Evolutionary conservation across 169 alveolate species (phyloP).

Genomic region (Plasmodium relictum): DNA sequence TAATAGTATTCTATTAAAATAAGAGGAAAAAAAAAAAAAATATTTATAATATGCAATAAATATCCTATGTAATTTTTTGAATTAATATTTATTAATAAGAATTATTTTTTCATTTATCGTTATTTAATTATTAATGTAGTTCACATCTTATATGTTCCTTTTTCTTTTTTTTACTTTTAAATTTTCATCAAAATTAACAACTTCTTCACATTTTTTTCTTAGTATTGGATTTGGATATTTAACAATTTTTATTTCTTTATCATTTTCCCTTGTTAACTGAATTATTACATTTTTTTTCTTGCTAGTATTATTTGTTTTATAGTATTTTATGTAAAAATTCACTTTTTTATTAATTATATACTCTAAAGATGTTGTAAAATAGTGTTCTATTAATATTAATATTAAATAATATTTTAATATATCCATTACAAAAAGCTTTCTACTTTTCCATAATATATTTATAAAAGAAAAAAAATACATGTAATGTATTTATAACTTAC

Average conservation of each 20-base stretch:
- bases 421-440: constrained; percentile 24
- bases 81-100: no score
- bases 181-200: constrained; percentile 41
- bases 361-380: constrained; percentile 3
- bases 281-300: neutral
- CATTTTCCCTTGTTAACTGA: constrained; percentile 19
- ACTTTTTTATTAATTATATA: neutral
- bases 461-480: no score
- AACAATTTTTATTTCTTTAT: constrained; percentile 23
- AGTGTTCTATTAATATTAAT: neutral
- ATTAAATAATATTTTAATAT: constrained; percentile 6
- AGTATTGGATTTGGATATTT: constrained; percentile 46
- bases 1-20: constrained; percentile 6
- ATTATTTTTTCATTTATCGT: neutral
- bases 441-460: no score
- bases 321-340: constrained; percentile 4
- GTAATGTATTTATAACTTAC: no score
- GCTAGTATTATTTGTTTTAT: constrained; percentile 12
- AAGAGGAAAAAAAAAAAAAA: neutral
- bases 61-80: neutral
- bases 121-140: neutral
- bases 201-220: constrained; percentile 39
- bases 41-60: neutral
- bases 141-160: neutral
- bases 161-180: constrained; percentile 12